Percentiles rank a stretch among this genome's conserved stretches.
phyloP scores from a whole-genome alignment of 257 asterid genomes.

The Solanum pimpinellifolium region DNA sequence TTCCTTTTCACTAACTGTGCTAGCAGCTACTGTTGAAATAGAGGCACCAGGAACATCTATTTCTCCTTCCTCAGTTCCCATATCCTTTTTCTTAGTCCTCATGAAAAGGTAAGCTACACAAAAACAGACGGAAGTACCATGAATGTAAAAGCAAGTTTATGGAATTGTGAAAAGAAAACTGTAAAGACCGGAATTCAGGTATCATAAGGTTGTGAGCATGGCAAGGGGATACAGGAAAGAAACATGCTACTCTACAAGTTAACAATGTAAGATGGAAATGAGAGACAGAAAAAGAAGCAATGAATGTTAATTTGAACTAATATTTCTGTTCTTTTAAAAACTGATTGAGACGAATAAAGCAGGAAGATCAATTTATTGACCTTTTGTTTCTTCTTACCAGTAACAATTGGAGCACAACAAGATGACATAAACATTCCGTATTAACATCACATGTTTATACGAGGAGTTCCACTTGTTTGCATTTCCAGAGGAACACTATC shows the following conservation, averaged over 20 bases:
- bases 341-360: neutral
- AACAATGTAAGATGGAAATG: neutral
- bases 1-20: conserved; percentile 16
- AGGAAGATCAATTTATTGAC: neutral
- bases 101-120: conserved; percentile 49
- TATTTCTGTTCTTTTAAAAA: neutral
- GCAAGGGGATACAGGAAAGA: neutral
- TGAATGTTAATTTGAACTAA: neutral
- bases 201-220: neutral
- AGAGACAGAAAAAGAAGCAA: neutral
- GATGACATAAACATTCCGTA: neutral
- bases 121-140: neutral
- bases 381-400: neutral
- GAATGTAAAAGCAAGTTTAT: neutral
- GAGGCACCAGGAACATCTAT: conserved; percentile 15
- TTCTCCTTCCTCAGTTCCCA: conserved; percentile 18
- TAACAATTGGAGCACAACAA: neutral
- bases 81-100: conserved; percentile 40
- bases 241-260: neutral
- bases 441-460: neutral
- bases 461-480: neutral
- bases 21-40: conserved; percentile 17
- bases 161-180: neutral
- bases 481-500: neutral
- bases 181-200: neutral